These are phyloP conservation scores for Plasmodium cynomolgi DNA, from an alignment of 169 alveolate species.

Conservation along the genomic window DNA sequence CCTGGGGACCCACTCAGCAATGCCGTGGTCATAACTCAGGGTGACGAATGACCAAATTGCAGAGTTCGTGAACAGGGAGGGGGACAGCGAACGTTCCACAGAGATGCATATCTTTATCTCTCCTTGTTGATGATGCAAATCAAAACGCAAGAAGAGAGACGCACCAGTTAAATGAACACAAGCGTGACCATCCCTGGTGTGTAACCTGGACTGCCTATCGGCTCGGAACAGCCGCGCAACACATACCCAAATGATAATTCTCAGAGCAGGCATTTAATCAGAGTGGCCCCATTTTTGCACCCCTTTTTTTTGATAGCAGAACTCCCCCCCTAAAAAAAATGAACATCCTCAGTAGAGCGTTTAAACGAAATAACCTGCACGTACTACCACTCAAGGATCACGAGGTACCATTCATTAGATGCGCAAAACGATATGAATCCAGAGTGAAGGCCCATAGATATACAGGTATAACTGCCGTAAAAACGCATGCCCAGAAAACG, in stretches of 20 bases:
- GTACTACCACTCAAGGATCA: not conserved
- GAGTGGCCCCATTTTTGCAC: not conserved
- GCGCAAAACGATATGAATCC: slow-evolving; percentile 78
- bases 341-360: slow-evolving; percentile 13
- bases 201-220: not conserved
- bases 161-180: not conserved
- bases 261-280: not conserved
- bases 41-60: not conserved
- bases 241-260: not conserved
- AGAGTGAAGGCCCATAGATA: slow-evolving; percentile 86
- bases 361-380: not conserved
- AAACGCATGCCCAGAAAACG: slow-evolving; percentile 89
- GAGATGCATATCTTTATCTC: not conserved
- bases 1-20: not conserved
- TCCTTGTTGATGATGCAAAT: not conserved
- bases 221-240: not conserved
- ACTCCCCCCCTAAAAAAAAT: not conserved
- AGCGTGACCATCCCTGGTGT: not conserved
- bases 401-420: slow-evolving; percentile 7
- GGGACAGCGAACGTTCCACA: not conserved
- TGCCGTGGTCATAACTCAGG: not conserved
- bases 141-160: not conserved
- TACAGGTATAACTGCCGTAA: slow-evolving; percentile 87
- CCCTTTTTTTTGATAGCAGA: not conserved
- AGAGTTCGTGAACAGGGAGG: not conserved